Base-by-base conservation (phyloP, 176 grass and related monocot genomes). In the Oryza meridionalis region DNA sequence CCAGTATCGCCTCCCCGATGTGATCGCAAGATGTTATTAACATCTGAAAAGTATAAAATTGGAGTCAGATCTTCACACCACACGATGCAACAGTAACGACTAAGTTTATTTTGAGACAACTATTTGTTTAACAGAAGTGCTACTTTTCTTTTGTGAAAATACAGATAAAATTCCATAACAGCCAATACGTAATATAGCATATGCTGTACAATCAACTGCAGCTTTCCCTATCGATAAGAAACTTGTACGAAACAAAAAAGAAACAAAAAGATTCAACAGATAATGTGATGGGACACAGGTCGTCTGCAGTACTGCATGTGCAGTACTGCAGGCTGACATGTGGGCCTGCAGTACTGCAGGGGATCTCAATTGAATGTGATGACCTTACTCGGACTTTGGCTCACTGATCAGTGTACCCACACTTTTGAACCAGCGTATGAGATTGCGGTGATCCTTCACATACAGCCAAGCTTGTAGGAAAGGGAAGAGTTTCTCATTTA, bases 401-500 rank as follows among this genome's bases (percentile, higher is more conserved):
- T 89, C 86, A 43, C 47, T 96, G 66, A 99, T 90, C 64, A 92
- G 79, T 17, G 78, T 73, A 25, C 93, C 96, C 6, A 96, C 65
- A 31, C 51, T 94, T 84, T 96, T 96, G 73, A 94, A 99, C 96
- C 96, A 99, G n/a, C 77, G 86, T 81, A 94, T 81, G 17, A 96
- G 90, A 76, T 91, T 96, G 73, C 96, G 90, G 72, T 99, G 96
- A 84, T 99, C 96, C 79, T 94, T 99, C 65, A 99, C 96, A 77
- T 99, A 99, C 53, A 99, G 86, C 96, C 96, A 99, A 46, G 93
- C 96, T 94, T 96, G 91, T 15, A 99, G 90, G 77, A 99, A 99
- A 75, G 87, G 85, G 77, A 99, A 99, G 38, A 99, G 93, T 29
- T 89, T 88, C 84, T 99, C 96, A 80, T 94, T 89, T 85, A 99